Conservation (phyloP, 2,329 filamentous ascomycete species). For the Colletotrichum godetiae region DNA sequence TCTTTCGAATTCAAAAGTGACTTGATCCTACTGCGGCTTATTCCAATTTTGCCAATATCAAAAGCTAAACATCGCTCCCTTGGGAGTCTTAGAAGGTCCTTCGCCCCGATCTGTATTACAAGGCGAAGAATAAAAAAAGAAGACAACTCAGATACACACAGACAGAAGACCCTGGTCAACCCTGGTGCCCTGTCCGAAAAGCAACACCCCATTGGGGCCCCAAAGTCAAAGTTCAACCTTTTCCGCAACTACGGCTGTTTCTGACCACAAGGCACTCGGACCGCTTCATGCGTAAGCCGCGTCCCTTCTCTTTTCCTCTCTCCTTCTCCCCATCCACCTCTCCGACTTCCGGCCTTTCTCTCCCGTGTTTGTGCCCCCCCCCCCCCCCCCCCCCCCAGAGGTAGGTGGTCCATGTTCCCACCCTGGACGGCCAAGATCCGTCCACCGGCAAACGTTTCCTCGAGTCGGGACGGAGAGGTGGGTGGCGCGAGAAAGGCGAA, state of each 20-base stretch:
- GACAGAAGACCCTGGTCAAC: neutral
- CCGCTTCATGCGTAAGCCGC: constrained; percentile 11
- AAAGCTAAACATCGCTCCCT: neutral
- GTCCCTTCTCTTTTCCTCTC: neutral
- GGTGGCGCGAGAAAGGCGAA: neutral
- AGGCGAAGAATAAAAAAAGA: neutral
- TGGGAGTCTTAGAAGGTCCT: neutral
- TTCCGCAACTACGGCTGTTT: constrained; percentile 16
- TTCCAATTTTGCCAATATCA: neutral
- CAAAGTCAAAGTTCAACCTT: neutral
- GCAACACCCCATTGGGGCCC: neutral
- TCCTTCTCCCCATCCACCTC: neutral
- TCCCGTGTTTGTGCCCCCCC: too few relatives aligned
- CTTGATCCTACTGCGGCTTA: accelerated
- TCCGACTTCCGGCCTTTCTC: neutral
- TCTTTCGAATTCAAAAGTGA: neutral
- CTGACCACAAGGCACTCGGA: neutral
- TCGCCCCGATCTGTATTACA: neutral
- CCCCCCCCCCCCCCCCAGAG: too few relatives aligned
- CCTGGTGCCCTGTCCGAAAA: neutral
- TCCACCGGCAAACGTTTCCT: neutral
- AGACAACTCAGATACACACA: neutral
- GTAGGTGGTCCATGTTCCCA: neutral
- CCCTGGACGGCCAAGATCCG: neutral
- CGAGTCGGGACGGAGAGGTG: neutral